Base-by-base conservation (phyloP, 2,329 filamentous ascomycete species). In the Neofusicoccum laricinum region DNA sequence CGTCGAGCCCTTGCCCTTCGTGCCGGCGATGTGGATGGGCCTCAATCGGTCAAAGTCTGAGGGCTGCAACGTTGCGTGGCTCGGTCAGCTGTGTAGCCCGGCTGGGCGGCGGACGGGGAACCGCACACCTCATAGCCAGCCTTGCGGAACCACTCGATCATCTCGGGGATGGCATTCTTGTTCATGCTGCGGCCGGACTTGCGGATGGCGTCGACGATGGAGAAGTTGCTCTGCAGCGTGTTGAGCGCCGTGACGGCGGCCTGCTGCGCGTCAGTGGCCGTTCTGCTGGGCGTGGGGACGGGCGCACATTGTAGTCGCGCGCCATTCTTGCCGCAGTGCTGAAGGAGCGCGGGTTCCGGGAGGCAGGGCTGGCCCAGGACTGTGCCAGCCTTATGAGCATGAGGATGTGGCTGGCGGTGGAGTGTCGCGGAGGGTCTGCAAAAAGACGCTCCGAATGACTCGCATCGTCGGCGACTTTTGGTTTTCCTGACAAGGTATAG, bases 1-100 rank as follows among this genome's bases (percentile, higher is more conserved):
- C 0, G 92, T 93, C 2, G 91, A 95, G 45, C 93, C 93, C 76
- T 97, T 98, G 66, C 94, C 94, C 76, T 97, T 98, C 4, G 93
- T 97, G 12, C 94, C 94, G 1, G 94, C 91, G 50, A 98, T 88
- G 74, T 98, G 94, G 66, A 98, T 87, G 68, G 84, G 79, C 65
- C 85, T 88, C 67, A 90, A 72, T 10, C 73, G 77, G 67, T 88
- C 80, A 69, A 90, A 83, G 65, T 88, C 86, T 14, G 84, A 82
- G 17, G 87, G 86, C 86, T 89, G 50, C 14, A 32, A 30, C 15
- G n/a, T 40, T 48, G 32, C 32, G 34, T 38, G 46, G 19, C 25
- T 41, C 21, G 19, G 61, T 53, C 49, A 34, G 61, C 15, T 38
- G 38, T 21, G 21, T 46, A 14, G 12, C n/a, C 21, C 4, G 4